Evolutionary conservation across 164 flowering plant genomes (phyloP).

Genomic region (Vitis rupestris): DNA sequence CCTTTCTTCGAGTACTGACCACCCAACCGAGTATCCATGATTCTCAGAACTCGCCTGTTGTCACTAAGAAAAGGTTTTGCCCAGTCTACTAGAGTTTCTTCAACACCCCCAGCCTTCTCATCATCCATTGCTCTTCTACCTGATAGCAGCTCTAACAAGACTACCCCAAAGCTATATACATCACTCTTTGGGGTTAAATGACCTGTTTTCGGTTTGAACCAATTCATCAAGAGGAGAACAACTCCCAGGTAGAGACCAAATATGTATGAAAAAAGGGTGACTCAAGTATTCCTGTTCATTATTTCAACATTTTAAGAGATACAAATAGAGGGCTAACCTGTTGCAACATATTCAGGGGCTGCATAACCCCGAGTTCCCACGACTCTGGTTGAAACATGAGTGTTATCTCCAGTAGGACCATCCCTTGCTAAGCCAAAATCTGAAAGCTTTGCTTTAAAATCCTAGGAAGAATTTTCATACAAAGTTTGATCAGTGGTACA

Average conservation of each 20-base stretch:
- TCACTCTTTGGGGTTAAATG: constrained; percentile 84
- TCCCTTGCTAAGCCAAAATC: constrained; percentile 95
- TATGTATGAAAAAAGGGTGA: too few species aligned
- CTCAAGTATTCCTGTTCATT: too few species aligned
- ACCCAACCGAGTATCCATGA: constrained; percentile 82
- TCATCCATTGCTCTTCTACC: constrained; percentile 67
- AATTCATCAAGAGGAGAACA: not conserved
- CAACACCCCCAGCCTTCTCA: constrained; percentile 40
- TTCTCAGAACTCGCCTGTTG: constrained; percentile 54
- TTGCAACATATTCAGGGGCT: constrained; percentile 88
- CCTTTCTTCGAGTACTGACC: constrained; percentile 84
- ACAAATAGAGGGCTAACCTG: constrained; percentile 43
- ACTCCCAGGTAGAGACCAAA: not conserved
- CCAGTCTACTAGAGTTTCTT: constrained; percentile 79
- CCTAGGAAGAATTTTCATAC: constrained; percentile 32
- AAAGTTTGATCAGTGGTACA: not conserved
- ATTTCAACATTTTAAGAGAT: too few species aligned
- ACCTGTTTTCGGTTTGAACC: constrained; percentile 38
- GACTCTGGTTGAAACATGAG: constrained; percentile 85
- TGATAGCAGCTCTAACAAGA: constrained; percentile 66
- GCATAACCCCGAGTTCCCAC: constrained; percentile 93
- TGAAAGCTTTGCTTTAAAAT: constrained; percentile 78
- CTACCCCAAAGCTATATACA: constrained; percentile 90
- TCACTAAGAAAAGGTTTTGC: constrained; percentile 73
- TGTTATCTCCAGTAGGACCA: constrained; percentile 87